These are phyloP conservation scores for Talaromyces funiculosus DNA, from an alignment of 2,329 filamentous ascomycete species.

Conservation along the genomic window DNA sequence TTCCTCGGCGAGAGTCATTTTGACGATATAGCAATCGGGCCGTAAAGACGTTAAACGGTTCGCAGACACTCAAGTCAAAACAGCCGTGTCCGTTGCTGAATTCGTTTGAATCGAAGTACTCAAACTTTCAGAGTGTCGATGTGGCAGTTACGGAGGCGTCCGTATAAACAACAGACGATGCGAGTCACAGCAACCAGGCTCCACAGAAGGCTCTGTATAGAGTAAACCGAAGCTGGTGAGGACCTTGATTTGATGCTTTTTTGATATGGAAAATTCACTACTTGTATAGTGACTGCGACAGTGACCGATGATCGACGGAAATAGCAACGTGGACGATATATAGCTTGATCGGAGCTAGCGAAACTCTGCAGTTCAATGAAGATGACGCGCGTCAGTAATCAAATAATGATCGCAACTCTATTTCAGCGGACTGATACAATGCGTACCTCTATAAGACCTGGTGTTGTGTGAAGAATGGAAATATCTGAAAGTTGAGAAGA, in stretches of 20 bases:
- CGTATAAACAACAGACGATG: not conserved
- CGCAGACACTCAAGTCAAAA: not conserved
- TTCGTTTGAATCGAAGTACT: not conserved
- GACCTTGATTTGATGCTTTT: not conserved
- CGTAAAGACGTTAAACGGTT: not conserved
- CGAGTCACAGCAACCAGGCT: not conserved
- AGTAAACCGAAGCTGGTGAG: not conserved
- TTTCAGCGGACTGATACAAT: not conserved
- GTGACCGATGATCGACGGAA: conserved; percentile 5
- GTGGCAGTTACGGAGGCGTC: not conserved
- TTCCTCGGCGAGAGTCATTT: conserved; percentile 58
- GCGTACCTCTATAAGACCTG: not conserved
- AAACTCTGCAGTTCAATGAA: not conserved
- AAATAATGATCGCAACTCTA: not conserved
- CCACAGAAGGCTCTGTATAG: not conserved
- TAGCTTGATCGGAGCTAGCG: not conserved
- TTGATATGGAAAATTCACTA: not conserved
- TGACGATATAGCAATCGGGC: conserved; percentile 9
- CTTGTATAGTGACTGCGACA: not conserved
- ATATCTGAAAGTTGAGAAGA: not conserved
- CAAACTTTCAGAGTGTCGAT: not conserved
- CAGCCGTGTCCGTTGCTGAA: not conserved
- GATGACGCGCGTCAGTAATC: not conserved
- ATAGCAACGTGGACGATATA: conserved; percentile 12
- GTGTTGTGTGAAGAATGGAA: not conserved